Evolutionary conservation across 2,329 filamentous ascomycete species (phyloP), one percentile per base, ranked within the genome.

Genomic region (Colletotrichum eremochloae): DNA sequence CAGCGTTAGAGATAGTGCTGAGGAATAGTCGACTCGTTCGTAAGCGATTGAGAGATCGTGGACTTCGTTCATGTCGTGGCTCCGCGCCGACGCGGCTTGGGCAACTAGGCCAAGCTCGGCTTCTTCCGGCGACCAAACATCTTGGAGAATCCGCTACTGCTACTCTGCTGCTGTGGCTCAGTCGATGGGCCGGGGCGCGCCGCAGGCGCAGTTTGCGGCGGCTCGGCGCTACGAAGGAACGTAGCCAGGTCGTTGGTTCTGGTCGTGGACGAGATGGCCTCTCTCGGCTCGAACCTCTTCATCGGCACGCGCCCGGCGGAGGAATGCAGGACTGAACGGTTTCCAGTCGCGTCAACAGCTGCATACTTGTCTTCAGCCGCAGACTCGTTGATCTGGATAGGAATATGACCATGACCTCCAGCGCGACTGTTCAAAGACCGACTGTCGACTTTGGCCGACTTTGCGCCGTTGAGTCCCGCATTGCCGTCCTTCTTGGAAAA

Each of bases 211-310:
- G 79, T 75, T 33, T 81, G 76, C 18, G 86, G 90, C 3, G 93
- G 92, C 44, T 86, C 91, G 18, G 92, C 93, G 76, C 90, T 90
- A 65, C 87, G 89, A 42, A 96, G 82, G 79, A 96, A 96, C 63
- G 90, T 89, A 0, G 93, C 93, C 56, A 96, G 81, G 63, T 94
- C 93, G 24, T 88, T 87, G 2, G 92, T 94, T 57, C 83, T 81
- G n/a, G 81, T 81, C 8, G 79, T 80, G 4, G 80, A 75, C n/a
- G 80, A 78, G 46, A 83, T 81, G 3, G 88, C 82, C 5, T 90
- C 88, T 57, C 88, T 85, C 3, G 89, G 86, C 78, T 90, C 87
- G 76, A 87, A 91, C 76, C 81, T 87, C 81, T 88, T 91, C 86
- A 87, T 88, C 1, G 85, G 83, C 14, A 86, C 84, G 36, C 87